Percentiles rank a stretch among this genome's conserved stretches.
phyloP scores from a whole-genome alignment of 202 grass and related monocot genomes.

The Schoenoplectus tabernaemontani region DNA sequence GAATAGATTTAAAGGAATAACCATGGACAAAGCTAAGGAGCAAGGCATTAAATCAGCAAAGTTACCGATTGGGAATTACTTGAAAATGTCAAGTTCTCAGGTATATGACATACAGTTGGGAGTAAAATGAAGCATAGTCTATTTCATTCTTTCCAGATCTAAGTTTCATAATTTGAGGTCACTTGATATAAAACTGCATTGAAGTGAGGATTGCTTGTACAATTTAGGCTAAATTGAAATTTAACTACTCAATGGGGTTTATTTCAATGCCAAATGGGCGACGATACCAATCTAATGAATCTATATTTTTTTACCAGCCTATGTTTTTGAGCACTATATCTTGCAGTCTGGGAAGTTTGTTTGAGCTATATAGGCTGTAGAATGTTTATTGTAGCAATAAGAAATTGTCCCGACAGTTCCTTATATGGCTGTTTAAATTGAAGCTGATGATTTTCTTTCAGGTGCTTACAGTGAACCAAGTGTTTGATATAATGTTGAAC shows the following conservation, averaged over 20 bases:
- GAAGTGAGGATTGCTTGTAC: neutral
- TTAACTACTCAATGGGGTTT: neutral
- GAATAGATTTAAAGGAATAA: conserved; percentile 82
- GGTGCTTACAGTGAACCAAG: conserved; percentile 97
- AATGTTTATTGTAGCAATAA: conserved; percentile 51
- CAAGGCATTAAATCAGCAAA: conserved; percentile 80
- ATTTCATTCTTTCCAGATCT: neutral
- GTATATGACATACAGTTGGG: conserved; percentile 16
- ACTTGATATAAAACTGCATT: neutral
- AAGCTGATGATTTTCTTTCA: conserved; percentile 19
- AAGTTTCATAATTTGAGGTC: neutral
- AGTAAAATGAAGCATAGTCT: neutral
- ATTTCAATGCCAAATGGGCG: neutral
- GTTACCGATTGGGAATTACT: conserved; percentile 68
- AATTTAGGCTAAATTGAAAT: neutral
- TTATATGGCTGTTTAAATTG: conserved; percentile 11
- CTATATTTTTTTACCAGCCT: neutral
- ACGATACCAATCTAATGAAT: neutral
- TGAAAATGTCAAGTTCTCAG: conserved; percentile 97
- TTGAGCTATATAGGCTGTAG: conserved; percentile 40
- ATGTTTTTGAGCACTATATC: neutral
- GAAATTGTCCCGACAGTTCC: conserved; percentile 52
- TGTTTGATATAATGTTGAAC: conserved; percentile 92
- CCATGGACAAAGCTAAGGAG: conserved; percentile 72
- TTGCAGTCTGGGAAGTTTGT: neutral